phyloP scores from a whole-genome alignment of 495 filamentous ascomycete species.

The Talaromyces stipitatus region DNA sequence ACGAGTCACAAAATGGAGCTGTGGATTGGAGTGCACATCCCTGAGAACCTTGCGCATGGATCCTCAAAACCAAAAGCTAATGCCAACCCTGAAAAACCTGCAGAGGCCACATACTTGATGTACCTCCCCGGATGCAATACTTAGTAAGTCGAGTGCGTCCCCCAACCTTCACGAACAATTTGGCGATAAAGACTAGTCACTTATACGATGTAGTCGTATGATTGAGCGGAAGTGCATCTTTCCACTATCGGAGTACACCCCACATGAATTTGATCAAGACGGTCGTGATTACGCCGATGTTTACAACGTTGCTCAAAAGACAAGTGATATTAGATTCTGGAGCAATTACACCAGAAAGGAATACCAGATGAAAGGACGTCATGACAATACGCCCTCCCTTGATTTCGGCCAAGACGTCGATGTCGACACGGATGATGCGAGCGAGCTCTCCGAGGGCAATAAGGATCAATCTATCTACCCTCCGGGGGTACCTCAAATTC shows the following conservation, averaged over 20 bases:
- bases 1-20: neutral
- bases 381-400: neutral
- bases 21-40: neutral
- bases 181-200: neutral
- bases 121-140: neutral
- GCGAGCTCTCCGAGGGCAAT: neutral
- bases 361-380: neutral
- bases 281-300: neutral
- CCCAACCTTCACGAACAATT: neutral
- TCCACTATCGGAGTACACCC: neutral
- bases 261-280: neutral
- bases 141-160: neutral
- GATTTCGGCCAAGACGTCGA: neutral
- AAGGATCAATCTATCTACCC: neutral
- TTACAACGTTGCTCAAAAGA: neutral
- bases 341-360: neutral
- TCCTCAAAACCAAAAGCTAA: neutral
- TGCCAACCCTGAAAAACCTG: neutral
- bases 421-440: neutral
- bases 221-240: neutral
- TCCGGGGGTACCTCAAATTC: neutral
- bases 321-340: neutral
- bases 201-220: neutral
- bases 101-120: neutral
- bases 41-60: neutral